Evolutionary conservation across 208 protist species (phyloP), one percentile per base, ranked within the genome.

Genomic region (Trypanosomatidae sp.): DNA sequence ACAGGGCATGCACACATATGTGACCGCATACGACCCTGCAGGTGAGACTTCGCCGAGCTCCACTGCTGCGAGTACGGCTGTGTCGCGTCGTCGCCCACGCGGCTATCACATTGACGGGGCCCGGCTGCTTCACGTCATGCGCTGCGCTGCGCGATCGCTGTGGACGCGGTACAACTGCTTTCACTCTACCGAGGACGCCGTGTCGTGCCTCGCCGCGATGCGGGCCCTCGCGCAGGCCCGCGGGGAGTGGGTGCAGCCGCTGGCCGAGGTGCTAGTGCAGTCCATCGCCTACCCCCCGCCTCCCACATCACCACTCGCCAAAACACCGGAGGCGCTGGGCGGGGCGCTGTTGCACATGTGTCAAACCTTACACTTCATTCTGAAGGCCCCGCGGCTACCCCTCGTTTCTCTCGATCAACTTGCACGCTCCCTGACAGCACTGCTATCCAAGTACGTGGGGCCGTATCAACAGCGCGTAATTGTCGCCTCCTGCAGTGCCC

Each of bases 391-490:
- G 4, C 80, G 73, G 28, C 70, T 84, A 41, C 90, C 92, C 6
- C 66, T 80, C 25, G 44, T 95, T 52, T 88, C 89, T 33, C 77
- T 95, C 25, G 86, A 94, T 41, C 71, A 75, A 43, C 69, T 95
- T 22, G 65, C 85, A 22, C 77, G 73, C 13, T 71, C 80, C 17
- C 71, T 94, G 46, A 95, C 83, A 12, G 67, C 69, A 52, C 55
- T 97, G n/a, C 78, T 97, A 8, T 88, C 84, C 46, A 76, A 84
- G 62, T 97, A 97, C 73, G 86, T 91, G n/a, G 93, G 93, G 25
- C 83, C 88, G 28, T 86, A 84, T 44, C 93, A 97, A 68, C 85
- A 92, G 49, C 83, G 91, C 41, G 85, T 97, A 62, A 89, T 97
- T 25, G 67, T 90, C 13, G 88, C 89, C 2, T 81, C 87, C 13